A percentile compares a stretch with the other conserved stretches of the same genome.
These are phyloP conservation scores for Magnolia changhungtana DNA, from an alignment of 164 flowering plant genomes.

Conservation along the genomic window DNA sequence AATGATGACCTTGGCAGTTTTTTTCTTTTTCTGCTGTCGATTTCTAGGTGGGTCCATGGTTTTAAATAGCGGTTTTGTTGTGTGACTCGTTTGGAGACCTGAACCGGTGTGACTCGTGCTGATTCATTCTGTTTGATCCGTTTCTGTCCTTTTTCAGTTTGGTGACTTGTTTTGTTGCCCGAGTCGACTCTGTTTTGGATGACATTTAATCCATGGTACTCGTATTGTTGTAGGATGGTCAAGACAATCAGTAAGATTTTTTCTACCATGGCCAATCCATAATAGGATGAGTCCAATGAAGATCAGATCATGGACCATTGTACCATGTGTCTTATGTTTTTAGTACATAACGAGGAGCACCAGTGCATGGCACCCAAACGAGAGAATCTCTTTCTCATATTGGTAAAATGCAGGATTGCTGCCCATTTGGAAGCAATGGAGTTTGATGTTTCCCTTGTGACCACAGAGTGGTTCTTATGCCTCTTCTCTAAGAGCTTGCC, in stretches of 20 bases:
- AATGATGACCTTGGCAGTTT: not conserved
- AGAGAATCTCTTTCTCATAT: not conserved
- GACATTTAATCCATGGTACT: too few relatives aligned
- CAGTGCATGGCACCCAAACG: not conserved
- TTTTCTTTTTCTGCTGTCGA: too few relatives aligned
- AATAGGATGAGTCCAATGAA: too few relatives aligned
- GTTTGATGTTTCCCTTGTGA: slow-evolving; percentile 92
- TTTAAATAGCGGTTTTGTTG: not conserved
- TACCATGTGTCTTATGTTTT: too few relatives aligned
- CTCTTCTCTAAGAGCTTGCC: slow-evolving; percentile 96
- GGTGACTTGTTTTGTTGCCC: not conserved
- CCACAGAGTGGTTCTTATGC: slow-evolving; percentile 96
- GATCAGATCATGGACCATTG: too few relatives aligned
- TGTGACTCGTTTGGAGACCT: too few relatives aligned
- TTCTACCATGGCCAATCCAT: too few relatives aligned
- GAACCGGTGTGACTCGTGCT: too few relatives aligned
- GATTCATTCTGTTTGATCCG: too few relatives aligned
- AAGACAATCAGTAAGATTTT: too few relatives aligned
- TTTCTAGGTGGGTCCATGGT: not conserved
- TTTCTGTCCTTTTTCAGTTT: not conserved
- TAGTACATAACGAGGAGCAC: not conserved
- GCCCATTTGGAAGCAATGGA: slow-evolving; percentile 78
- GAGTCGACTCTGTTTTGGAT: too few relatives aligned
- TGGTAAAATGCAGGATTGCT: slow-evolving; percentile 56
- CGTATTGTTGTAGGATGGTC: too few relatives aligned